Base-by-base conservation (phyloP, 2,329 filamentous ascomycete species). In the Aspergillus ochraceoroseus region DNA sequence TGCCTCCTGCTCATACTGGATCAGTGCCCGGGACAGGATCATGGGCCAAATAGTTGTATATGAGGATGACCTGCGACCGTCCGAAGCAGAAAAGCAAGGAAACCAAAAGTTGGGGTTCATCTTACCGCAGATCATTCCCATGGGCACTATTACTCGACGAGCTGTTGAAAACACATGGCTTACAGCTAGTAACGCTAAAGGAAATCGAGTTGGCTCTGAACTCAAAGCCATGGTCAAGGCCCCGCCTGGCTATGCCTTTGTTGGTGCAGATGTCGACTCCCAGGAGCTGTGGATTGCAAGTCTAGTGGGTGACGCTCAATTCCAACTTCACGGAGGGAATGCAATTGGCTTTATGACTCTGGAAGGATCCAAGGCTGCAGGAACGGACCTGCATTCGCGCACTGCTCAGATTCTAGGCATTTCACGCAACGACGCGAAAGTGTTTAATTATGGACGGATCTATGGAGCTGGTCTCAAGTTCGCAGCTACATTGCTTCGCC, bases 311-410 rank as follows among this genome's bases (percentile, higher is more conserved):
- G 92, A 98, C 62, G 87, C 92, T 3, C 88, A 89, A 15, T 98
- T 98, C 70, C 84, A 87, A 57, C 73, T 98, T 1, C 92, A 98
- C 53, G 94, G 92, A 28, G 94, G 92, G 38, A 96, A 95, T 59
- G 92, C 94, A 1, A 86, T 98, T 43, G 92, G 94, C 0, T 98
- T 98, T 71, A 98, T 98, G 94, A 98, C 92, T 0, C 73, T 98
- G 1, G 94, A 98, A 68, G 90, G 92, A 9, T 92, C 87, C 34
- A 96, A 98, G 66, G 82, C 87, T 4, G 87, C 86, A 2, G 90
- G 90, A 3, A 98, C 90, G 0, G 90, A 98, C 63, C 69, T 96
- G 41, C 90, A 98, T 65, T 95, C 89, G 5, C 85, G 90, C 20
- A 98, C 92, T 18, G 94, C 92, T 1, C 75, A 77, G 4, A 98